Conservation (phyloP, 495 filamentous ascomycete species). For the Neurospora sp. region DNA sequence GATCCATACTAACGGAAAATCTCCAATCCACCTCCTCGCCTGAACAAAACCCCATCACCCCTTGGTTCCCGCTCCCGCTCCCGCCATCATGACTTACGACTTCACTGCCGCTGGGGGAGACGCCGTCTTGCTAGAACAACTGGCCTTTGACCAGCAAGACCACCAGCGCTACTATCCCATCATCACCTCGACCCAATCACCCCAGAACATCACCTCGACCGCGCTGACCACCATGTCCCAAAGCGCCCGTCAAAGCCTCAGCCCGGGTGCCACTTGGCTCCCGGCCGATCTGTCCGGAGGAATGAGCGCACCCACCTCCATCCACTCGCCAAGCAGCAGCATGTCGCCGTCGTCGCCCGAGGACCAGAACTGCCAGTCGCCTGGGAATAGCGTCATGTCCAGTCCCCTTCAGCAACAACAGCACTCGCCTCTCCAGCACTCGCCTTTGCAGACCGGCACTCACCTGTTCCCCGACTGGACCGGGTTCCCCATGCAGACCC, state of each 20-base stretch:
- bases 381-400: constrained; percentile 27
- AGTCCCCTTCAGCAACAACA: constrained; percentile 30
- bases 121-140: constrained; percentile 42
- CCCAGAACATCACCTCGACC: constrained; percentile 33
- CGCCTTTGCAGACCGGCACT: constrained; percentile 34
- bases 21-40: constrained; percentile 20
- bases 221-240: constrained; percentile 35
- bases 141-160: constrained; percentile 43
- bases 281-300: constrained; percentile 33
- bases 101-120: constrained; percentile 42
- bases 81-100: constrained; percentile 45
- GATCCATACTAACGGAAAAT: constrained; percentile 14
- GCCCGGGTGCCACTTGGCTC: constrained; percentile 33
- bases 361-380: constrained; percentile 36
- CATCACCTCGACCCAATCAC: constrained; percentile 28
- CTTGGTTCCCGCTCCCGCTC: constrained; percentile 11
- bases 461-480: constrained; percentile 39
- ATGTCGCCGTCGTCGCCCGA: constrained; percentile 34
- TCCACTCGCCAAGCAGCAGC: constrained; percentile 30
- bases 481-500: constrained; percentile 41
- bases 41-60: constrained; percentile 5
- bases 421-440: constrained; percentile 21
- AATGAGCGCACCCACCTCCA: constrained; percentile 21
- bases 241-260: constrained; percentile 25
- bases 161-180: constrained; percentile 32